Evolutionary conservation across 768 basidiomycete species (phyloP).

Genomic region (Pleurotus djamor): DNA sequence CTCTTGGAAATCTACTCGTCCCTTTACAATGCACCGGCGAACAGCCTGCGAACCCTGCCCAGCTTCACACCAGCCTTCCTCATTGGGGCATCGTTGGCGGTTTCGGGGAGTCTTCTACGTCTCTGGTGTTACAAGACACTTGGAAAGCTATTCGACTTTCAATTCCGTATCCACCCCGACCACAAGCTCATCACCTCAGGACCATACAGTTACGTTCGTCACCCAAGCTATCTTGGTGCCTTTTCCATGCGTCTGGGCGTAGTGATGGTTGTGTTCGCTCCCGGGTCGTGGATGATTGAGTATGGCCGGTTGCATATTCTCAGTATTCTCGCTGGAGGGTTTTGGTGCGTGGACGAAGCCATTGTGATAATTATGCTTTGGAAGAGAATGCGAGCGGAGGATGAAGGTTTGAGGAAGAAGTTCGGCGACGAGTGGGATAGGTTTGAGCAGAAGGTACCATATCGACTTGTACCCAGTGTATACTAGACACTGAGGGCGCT

Average conservation of each 20-base stretch:
- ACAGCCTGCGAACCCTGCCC: too few species aligned
- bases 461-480: background rate
- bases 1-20: too few species aligned
- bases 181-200: constrained; percentile 21
- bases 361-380: background rate
- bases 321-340: background rate
- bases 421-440: constrained; percentile 34
- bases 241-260: background rate
- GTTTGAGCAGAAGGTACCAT: constrained; percentile 31
- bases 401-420: constrained; percentile 27
- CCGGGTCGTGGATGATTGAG: constrained; percentile 9
- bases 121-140: constrained; percentile 2
- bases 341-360: background rate
- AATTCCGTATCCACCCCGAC: background rate
- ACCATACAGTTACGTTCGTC: constrained; percentile 33
- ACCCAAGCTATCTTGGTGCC: constrained; percentile 23
- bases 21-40: background rate
- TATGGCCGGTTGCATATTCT: background rate
- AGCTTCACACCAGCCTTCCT: background rate
- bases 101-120: background rate
- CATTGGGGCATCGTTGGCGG: background rate
- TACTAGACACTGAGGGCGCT: background rate
- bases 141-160: constrained; percentile 11
- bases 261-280: background rate
- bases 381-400: constrained; percentile 18